Evolutionary conservation across 1,139 yeast species (phyloP).

Genomic region (Eremothecium sinecaudum): DNA sequence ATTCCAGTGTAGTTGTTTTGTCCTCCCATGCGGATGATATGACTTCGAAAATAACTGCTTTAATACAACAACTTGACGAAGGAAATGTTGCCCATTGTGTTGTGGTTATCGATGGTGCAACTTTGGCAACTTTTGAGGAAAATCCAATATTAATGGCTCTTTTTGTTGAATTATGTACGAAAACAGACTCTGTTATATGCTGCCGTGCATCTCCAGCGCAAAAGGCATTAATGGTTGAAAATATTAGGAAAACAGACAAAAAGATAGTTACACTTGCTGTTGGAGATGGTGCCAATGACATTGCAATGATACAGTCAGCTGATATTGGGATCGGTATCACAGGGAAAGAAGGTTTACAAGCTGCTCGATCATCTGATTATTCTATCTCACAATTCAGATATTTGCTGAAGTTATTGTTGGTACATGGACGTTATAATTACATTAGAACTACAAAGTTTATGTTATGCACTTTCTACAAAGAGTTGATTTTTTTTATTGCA

Average conservation of each 20-base stretch:
- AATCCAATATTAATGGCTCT: constrained; percentile 63
- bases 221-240: constrained; percentile 79
- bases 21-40: constrained; percentile 51
- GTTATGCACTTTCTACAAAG: constrained; percentile 90
- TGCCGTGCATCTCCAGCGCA: constrained; percentile 97
- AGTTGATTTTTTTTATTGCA: constrained; percentile 75
- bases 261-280: constrained; percentile 80
- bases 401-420: constrained; percentile 69
- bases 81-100: constrained; percentile 89
- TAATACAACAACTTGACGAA: constrained; percentile 38
- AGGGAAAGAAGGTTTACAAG: constrained; percentile 94
- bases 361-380: constrained; percentile 90
- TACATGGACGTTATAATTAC: constrained; percentile 94
- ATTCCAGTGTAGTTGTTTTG: constrained; percentile 76
- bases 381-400: constrained; percentile 92
- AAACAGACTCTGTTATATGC: constrained; percentile 84
- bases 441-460: constrained; percentile 87
- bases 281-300: constrained; percentile 99
- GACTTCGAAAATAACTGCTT: constrained; percentile 35
- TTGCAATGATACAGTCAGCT: constrained; percentile 98
- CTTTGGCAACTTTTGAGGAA: constrained; percentile 60
- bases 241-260: constrained; percentile 58
- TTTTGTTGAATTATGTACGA: constrained; percentile 75
- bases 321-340: constrained; percentile 97
- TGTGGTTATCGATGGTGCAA: constrained; percentile 84